These are phyloP conservation scores for Phytopythium cucurbitacearum DNA, from an alignment of 352 stramenopile species.

Conservation along the genomic window DNA sequence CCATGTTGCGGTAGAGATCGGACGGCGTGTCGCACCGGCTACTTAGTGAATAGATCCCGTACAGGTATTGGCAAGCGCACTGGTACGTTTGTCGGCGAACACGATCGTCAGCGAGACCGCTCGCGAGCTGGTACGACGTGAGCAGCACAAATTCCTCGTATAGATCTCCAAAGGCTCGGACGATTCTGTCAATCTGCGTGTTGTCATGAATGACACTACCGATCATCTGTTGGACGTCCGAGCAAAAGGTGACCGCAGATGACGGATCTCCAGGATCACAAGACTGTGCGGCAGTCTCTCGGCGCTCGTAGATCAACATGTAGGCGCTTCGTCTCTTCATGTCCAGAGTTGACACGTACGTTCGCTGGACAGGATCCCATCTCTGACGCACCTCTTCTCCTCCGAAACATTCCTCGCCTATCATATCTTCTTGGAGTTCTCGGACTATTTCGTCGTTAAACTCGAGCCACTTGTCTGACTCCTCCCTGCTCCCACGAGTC, in stretches of 20 bases:
- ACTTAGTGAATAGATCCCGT: conserved; percentile 27
- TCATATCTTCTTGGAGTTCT: conserved; percentile 66
- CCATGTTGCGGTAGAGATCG: not conserved
- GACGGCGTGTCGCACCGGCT: not conserved
- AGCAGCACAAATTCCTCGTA: conserved; percentile 25
- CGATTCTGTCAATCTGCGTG: conserved; percentile 21
- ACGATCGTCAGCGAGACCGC: not conserved
- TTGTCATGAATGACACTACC: conserved; percentile 23
- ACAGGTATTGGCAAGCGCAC: conserved; percentile 31
- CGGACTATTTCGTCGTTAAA: conserved; percentile 92
- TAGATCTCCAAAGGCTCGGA: conserved; percentile 26
- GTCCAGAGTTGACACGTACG: conserved; percentile 32
- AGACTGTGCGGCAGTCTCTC: not conserved
- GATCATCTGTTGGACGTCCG: conserved; percentile 14
- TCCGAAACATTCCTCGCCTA: conserved; percentile 88
- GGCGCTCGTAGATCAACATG: conserved; percentile 73
- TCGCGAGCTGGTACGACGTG: not conserved
- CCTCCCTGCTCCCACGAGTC: not conserved
- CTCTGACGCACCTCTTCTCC: conserved; percentile 71
- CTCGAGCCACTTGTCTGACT: conserved; percentile 72
- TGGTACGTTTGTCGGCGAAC: conserved; percentile 11
- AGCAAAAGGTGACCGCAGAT: not conserved
- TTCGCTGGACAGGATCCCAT: conserved; percentile 33
- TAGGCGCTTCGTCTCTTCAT: conserved; percentile 71
- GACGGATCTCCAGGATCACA: not conserved